Base-by-base conservation (phyloP, 164 flowering plant species). In the Nymphaea colorata region DNA sequence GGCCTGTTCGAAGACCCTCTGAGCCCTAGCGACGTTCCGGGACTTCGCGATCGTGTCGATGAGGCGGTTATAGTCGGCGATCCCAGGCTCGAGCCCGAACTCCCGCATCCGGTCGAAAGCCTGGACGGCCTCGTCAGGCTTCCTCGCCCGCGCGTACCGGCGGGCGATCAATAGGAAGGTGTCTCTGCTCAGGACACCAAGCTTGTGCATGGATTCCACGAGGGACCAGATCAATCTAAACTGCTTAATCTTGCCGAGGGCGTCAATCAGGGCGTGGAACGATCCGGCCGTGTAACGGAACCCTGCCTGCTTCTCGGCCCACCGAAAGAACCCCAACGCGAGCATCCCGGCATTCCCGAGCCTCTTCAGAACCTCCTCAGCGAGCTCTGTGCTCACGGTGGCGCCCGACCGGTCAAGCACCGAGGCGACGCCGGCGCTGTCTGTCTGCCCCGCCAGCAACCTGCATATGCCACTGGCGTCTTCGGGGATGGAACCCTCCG, bases 231-330 rank as follows among this genome's bases (percentile, higher is more conserved):
- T 69, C 79, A 85, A 57, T 51, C 78, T 84, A 70, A 89, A 89
- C 77, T 89, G 98, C 73, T 84, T 90, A 70, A 87, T 86, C 69
- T 89, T 91, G 4, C 98, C 96, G 53, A 93, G 67, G 63, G 91
- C 76, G 43, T 89, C 96, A 42, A 89, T 81, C 66, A 91, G 71
- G 42, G 81, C 83, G 73, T 87, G 82, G 74, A 85, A 93, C 66
- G 77, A 74, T 43, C 83, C 94, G 7, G 83, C 66, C 14, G 80
- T 80, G 41, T 82, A 68, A 44, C 76, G 66, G 65, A 83, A 87
- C 61, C 83, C 84, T 14, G 69, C 70, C 64, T 82, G 84, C 72
- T 82, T 85, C 81, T 89, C 76, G 4, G 73, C 74, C 78, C 78
- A 78, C 15, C 76, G 65, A 62, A 76, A 78, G 68, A 75, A 76